Evolutionary conservation across 192 early-diverging fungal species (phyloP), one percentile per base, ranked within the genome.

Genomic region (Coemansia sp.): DNA sequence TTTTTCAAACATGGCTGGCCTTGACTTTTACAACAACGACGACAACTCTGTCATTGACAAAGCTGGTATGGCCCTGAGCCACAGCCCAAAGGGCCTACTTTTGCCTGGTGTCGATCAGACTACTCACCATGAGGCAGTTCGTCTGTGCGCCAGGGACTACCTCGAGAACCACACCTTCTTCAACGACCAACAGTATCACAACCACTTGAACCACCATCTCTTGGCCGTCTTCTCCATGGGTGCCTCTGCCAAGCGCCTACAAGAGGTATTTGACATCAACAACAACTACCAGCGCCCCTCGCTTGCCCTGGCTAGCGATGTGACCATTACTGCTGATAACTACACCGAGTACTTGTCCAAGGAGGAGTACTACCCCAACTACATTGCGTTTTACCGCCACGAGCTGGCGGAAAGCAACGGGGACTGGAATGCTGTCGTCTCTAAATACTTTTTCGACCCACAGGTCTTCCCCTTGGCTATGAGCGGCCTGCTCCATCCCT

Each of bases 221-320:
- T 76, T 90, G n/a, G 84, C 89, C 10, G 78, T 76, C 9, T 89
- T 81, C 53, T 73, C 88, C 1, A 50, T 90, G 40, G 89, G 89
- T 0, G 87, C 82, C 15, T 71, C 72, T 39, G 68, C 78, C 10
- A 62, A 85, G 39, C 82, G 88, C 10, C 64, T 90, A 5, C 75
- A 81, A 64, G 80, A 71, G 24, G 82, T 89, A 9, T 90, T 88
- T 64, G 73, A 87, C 46, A 31, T 66, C 22, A 75, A 79, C 67
- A 72, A 49, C 29, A 20, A 15, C 3, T 86, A 71, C 66, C 85
- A 52, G 50, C 69, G 20, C 41, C 76, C 57, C 75, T 79, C 44
- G 13, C 65, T 68, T 20, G 66, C 77, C 3, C 41, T 78, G 18
- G 65, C 72, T 50, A 66, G 50, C 8, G 46, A 74, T 33, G 62